A percentile compares a stretch with the other conserved stretches of the same genome.
phyloP scores from a whole-genome alignment of 2,329 filamentous ascomycete species.

The Penicillium sp. region DNA sequence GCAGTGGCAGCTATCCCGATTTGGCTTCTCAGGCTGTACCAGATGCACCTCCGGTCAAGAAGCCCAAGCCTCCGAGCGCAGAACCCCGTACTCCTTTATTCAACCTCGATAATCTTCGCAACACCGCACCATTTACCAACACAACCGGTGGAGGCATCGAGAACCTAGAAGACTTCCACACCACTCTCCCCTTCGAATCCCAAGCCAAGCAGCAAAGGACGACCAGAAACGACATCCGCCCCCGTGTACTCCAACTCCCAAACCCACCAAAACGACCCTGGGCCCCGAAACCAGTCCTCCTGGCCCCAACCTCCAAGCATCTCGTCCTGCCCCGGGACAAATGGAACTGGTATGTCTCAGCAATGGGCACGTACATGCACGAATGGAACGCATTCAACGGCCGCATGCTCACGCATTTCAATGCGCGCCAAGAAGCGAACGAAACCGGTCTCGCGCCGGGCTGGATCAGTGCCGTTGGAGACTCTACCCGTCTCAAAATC shows the following conservation, averaged over 20 bases:
- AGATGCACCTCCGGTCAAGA: slow-evolving; percentile 13
- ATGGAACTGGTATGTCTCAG: slow-evolving; percentile 54
- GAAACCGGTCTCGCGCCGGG: slow-evolving; percentile 45
- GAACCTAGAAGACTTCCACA: slow-evolving; percentile 54
- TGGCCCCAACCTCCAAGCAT: slow-evolving; percentile 33
- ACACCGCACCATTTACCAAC: slow-evolving; percentile 51
- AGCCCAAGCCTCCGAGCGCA: slow-evolving; percentile 11
- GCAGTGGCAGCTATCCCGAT: slow-evolving; percentile 21
- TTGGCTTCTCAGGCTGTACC: slow-evolving; percentile 16
- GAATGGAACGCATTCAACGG: slow-evolving; percentile 58
- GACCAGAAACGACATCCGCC: slow-evolving; percentile 38
- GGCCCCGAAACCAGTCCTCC: slow-evolving; percentile 28
- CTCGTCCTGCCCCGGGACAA: slow-evolving; percentile 45
- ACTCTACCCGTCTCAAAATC: slow-evolving; percentile 39
- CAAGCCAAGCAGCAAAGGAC: slow-evolving; percentile 48
- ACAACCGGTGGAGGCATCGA: slow-evolving; percentile 51
- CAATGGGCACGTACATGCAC: slow-evolving; percentile 57
- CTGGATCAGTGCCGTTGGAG: slow-evolving; percentile 56
- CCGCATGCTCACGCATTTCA: slow-evolving; percentile 58
- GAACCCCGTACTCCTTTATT: slow-evolving; percentile 31
- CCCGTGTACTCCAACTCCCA: slow-evolving; percentile 49
- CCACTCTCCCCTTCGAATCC: slow-evolving; percentile 60
- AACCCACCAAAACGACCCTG: slow-evolving; percentile 53
- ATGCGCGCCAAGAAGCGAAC: slow-evolving; percentile 50
- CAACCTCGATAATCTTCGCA: slow-evolving; percentile 52